phyloP scores from a whole-genome alignment of 768 basidiomycete genomes.

The Leccinum broughii region DNA sequence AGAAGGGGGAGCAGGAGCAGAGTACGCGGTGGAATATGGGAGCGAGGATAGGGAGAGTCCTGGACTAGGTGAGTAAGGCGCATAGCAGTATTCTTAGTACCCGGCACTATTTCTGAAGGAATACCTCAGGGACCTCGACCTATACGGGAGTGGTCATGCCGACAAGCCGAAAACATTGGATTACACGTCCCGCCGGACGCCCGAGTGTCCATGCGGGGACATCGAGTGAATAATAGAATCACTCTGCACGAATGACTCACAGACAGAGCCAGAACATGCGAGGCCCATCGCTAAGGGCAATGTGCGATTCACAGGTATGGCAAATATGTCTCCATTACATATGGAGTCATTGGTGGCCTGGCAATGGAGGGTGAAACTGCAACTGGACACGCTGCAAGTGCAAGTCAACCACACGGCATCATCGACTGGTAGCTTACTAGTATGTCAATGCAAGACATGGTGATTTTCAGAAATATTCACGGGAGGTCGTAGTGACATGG shows the following conservation, averaged over 20 bases:
- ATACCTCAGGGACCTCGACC: background rate
- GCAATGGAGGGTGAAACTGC: background rate
- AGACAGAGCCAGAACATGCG: background rate
- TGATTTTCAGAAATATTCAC: background rate
- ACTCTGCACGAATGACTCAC: conserved; percentile 1
- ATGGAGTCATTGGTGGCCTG: background rate
- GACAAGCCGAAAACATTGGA: conserved; percentile 10
- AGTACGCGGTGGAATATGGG: background rate
- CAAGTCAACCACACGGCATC: background rate
- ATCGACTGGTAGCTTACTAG: background rate
- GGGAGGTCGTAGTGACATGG: conserved; percentile 6
- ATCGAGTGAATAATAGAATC: background rate
- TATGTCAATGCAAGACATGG: background rate
- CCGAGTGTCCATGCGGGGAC: background rate
- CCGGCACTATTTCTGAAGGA: conserved; percentile 14
- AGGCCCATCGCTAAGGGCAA: background rate
- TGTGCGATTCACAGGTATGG: background rate
- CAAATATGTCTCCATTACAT: background rate
- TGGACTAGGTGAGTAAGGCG: background rate
- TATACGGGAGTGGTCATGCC: background rate
- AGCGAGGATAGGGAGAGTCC: background rate
- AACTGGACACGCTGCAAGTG: background rate
- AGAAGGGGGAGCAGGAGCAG: background rate
- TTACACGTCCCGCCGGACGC: background rate
- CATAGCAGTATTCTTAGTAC: conserved; percentile 1